Evolutionary conservation across 305 asterid genomes (phyloP).

Genomic region (Ruellia speciosa): DNA sequence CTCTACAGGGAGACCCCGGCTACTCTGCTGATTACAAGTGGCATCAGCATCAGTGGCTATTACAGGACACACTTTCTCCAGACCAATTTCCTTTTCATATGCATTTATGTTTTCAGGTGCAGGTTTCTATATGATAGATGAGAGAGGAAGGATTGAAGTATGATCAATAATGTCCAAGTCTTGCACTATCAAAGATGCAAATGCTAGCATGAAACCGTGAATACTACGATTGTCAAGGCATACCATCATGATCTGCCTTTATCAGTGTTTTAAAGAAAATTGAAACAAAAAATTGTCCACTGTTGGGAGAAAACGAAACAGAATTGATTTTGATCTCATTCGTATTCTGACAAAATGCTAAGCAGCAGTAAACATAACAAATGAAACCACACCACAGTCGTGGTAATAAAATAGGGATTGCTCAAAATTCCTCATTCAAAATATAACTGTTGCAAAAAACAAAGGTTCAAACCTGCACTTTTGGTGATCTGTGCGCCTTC

Average conservation of each 20-base stretch:
- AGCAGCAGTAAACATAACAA: too few relatives aligned
- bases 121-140: slow-evolving; percentile 30
- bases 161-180: background rate
- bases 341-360: too few relatives aligned
- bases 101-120: slow-evolving; percentile 36
- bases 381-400: too few relatives aligned
- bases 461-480: slow-evolving; percentile 34
- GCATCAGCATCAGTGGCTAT: slow-evolving; percentile 27
- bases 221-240: too few relatives aligned
- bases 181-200: background rate
- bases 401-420: too few relatives aligned
- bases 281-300: too few relatives aligned
- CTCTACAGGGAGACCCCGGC: slow-evolving; percentile 33
- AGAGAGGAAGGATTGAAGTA: slow-evolving; percentile 4
- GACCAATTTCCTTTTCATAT: slow-evolving; percentile 21
- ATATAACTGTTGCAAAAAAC: too few relatives aligned
- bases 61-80: slow-evolving; percentile 27
- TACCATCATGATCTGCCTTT: too few relatives aligned
- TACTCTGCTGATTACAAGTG: slow-evolving; percentile 21
- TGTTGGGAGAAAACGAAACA: too few relatives aligned
- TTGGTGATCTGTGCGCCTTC: slow-evolving; percentile 31
- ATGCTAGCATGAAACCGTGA: background rate
- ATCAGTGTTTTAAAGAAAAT: too few relatives aligned
- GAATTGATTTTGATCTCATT: too few relatives aligned
- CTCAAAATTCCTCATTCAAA: too few relatives aligned